These are phyloP conservation scores for Kondoa subrosea DNA, from an alignment of 768 basidiomycete species.

Conservation along the genomic window DNA sequence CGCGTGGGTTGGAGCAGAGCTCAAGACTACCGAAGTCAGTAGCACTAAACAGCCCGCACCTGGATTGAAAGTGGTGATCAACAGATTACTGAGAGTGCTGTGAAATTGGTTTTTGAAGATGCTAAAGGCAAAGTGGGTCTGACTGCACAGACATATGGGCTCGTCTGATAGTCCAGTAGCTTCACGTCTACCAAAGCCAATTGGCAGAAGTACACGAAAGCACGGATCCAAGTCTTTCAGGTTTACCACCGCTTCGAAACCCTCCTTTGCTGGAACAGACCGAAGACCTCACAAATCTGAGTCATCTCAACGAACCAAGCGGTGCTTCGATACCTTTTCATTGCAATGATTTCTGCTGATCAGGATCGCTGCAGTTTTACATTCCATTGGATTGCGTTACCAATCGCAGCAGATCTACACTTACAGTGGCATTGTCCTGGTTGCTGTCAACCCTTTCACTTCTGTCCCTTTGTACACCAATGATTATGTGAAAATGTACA, in stretches of 20 bases:
- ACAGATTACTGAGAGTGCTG: conserved; percentile 42
- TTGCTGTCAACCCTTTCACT: conserved; percentile 97
- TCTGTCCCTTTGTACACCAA: conserved; percentile 92
- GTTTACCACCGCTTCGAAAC: conserved; percentile 84
- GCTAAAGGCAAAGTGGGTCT: conserved; percentile 81
- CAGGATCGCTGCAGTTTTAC: conserved; percentile 59
- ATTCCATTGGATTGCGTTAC: conserved; percentile 93
- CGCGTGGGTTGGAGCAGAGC: conserved; percentile 84
- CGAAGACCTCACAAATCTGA: conserved; percentile 93
- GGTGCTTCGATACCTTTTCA: conserved; percentile 40
- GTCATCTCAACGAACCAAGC: conserved; percentile 92
- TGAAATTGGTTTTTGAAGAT: conserved; percentile 71
- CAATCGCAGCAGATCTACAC: conserved; percentile 95
- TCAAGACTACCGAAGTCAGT: conserved; percentile 46
- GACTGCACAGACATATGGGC: conserved; percentile 7
- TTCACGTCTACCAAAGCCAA: conserved; percentile 49
- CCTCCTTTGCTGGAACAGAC: conserved; percentile 90
- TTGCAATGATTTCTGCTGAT: too few relatives aligned
- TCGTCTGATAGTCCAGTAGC: conserved; percentile 47
- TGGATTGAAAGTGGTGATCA: not conserved
- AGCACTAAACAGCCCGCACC: too few relatives aligned
- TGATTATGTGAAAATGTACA: conserved; percentile 93
- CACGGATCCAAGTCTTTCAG: conserved; percentile 30
- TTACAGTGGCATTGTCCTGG: conserved; percentile 94
- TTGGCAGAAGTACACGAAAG: conserved; percentile 55